Conservation (phyloP, 495 filamentous ascomycete species). For the Diplogelasinospora grovesii region DNA sequence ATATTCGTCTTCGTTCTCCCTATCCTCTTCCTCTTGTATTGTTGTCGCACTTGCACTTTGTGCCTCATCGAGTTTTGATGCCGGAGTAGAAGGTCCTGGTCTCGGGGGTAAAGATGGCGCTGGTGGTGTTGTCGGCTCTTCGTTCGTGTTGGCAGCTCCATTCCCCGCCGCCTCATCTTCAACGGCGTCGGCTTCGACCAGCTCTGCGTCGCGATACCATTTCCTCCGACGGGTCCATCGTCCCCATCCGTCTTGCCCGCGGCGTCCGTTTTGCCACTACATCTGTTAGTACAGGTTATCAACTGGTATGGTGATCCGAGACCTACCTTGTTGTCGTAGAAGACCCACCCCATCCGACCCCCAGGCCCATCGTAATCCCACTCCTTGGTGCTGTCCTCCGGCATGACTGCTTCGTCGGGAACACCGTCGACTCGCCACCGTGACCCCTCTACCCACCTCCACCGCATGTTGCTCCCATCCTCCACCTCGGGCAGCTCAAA, state of each 20-base stretch:
- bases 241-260: conserved; percentile 88
- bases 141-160: conserved; percentile 15
- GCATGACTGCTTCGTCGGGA: conserved; percentile 44
- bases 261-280: conserved; percentile 87
- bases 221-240: conserved; percentile 90
- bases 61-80: conserved; percentile 10
- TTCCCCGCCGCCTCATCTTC: conserved; percentile 17
- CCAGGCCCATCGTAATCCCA: conserved; percentile 49
- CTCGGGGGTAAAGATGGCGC: conserved; percentile 3
- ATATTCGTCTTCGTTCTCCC: conserved; percentile 14
- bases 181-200: conserved; percentile 62
- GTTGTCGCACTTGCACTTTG: not conserved
- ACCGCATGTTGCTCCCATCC: conserved; percentile 64
- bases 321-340: conserved; percentile 92
- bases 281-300: not conserved
- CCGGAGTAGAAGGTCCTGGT: not conserved
- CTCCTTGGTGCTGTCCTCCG: conserved; percentile 36
- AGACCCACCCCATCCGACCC: conserved; percentile 79
- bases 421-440: conserved; percentile 86
- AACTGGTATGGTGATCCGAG: no score
- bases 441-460: conserved; percentile 81
- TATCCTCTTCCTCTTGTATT: conserved; percentile 5
- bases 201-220: conserved; percentile 93
- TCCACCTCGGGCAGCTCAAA: conserved; percentile 87
- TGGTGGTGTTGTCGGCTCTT: conserved; percentile 7